Evolutionary conservation across 1,284 basidiomycete species (phyloP), one percentile per base, ranked within the genome.

Genomic region (Trametes polyzona): DNA sequence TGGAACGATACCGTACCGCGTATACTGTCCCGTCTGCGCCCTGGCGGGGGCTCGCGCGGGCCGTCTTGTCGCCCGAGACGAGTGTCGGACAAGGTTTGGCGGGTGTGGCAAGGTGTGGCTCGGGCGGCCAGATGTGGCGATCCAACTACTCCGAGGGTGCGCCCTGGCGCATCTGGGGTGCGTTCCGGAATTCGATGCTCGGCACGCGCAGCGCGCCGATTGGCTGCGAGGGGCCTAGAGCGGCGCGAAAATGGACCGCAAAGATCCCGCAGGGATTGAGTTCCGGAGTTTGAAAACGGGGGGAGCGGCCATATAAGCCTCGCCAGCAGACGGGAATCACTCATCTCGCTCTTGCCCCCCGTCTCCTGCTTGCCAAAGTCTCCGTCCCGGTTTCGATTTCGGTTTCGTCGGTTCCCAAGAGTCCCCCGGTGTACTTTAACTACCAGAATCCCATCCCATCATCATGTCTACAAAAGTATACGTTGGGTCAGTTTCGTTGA

Each of bases 381-480:
- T 65, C 65, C 61, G 70, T 71, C 67, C 64, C 68, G 65, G 67
- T 70, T 67, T 76, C 61, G 53, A 60, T 67, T 59, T 63, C 60
- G 58, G 61, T 65, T 77, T 77, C 73, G 67, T 76, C 58, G 76
- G 76, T 80, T 80, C 75, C 72, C 74, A 74, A 74, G 78, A 76
- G 77, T 76, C 62, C 58, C 61, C 58, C 65, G 59, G 72, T 65
- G 65, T 76, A 74, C 75, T 77, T 71, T 80, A 80, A 77, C 58
- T 79, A 79, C 75, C 66, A 73, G 62, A 67, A 69, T 65, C 67
- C n/a, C n/a, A n/a, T 49, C 74, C 51, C 52, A 53, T 58, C 63
- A 63, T 79, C 76, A 88, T 87, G 84, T 81, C 86, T 74, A 78
- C 87, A 71, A 92, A 92, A 79, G 83, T 92, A 74, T 92, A 92